Base-by-base conservation (phyloP, 306 rosid species). In the Cicer cuneatum region DNA sequence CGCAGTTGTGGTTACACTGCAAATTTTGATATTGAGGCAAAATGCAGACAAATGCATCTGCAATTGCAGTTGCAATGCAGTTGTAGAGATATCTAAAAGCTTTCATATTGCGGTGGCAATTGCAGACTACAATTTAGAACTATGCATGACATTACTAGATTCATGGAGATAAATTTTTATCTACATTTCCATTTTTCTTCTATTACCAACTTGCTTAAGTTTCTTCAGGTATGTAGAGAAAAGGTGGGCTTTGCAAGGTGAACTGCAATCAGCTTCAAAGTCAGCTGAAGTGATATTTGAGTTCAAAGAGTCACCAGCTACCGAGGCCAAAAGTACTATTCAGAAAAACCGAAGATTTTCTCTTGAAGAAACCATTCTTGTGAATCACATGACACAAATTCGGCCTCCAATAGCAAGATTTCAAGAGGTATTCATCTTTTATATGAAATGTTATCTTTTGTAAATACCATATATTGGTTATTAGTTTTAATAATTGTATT, bases 341-440 rank as follows among this genome's bases (percentile, higher is more conserved):
- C 70, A 85, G n/a, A 89, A 47, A 84, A 77, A 65, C 42, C 85
- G 97, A 71, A 87, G 88, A 42, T 76, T 81, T 35, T 93, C 98
- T 57, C 96, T 91, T 24, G 97, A 91, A 70, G 97, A 93, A 84
- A 87, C 83, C 49, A 75, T 90, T 78, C 90, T 88, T 48, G 65
- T 83, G 15, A 79, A 74, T 7, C 90, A 85, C 37, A 41, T 78
- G 71, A 18, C 73, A 15, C 78, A 75, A 69, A 18, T 70, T 59
- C 80, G 60, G 47, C 82, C 85, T 72, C 80, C 82, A 0, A 66
- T 45, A 15, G 9, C 83, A 47, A 85, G 71, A 75, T 14, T 83
- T 48, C 85, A 83, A 2, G 85, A 82, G 87, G 96, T 90, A 85
- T 78, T 75, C 53, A 57, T 57, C 19, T 70, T 77, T 73, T 72